Base-by-base conservation (phyloP, 1,139 yeast genomes). In the Pichia inconspicua region DNA sequence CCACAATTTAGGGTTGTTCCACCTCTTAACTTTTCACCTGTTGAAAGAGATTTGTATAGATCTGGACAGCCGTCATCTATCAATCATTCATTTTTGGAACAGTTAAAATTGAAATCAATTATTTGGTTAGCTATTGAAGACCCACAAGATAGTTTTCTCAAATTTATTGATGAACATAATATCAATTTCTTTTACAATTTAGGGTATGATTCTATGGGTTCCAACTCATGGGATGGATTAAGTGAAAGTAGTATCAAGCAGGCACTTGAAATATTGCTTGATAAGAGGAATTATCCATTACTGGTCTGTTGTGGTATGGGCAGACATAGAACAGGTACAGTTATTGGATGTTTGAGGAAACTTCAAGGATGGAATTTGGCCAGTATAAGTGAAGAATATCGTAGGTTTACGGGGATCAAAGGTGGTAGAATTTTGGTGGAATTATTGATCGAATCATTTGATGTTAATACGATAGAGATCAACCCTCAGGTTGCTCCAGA, bases 301-400 rank as follows among this genome's bases (percentile, higher is more conserved):
- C 69, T 92, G 45, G 92, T 89, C 8, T 90, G 97, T 66, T 92
- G 97, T 61, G 96, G 97, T 12, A 90, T 90, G 97, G 98, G 98
- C 0, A 72, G 97, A 56, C 97, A 92, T 65, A 74, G 97, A 53
- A 89, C 97, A 0, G 98, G 98, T 0, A 89, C 97, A 0, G 96
- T 92, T 2, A 79, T 92, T 49, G 98, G 98, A 1, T 92, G 97
- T 65, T 70, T 92, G 45, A 71, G 98, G 54, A 74, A 96, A 53
- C 68, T 92, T 30, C 96, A 90, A 70, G 92, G 95, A 22, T 92
- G 98, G 98, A 92, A 92, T 61, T 70, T 90, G 61, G 96, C 97
- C 12, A 76, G 95, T 66, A 94, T 90, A 2, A 80, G 90, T 51
- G 98, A 92, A 62, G 98, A 92, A 63, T 92, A 92, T 64, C 72